Evolutionary conservation across 2,329 filamentous ascomycete species (phyloP), one percentile per base, ranked within the genome.

Genomic region (Camptophora hylomeconis): DNA sequence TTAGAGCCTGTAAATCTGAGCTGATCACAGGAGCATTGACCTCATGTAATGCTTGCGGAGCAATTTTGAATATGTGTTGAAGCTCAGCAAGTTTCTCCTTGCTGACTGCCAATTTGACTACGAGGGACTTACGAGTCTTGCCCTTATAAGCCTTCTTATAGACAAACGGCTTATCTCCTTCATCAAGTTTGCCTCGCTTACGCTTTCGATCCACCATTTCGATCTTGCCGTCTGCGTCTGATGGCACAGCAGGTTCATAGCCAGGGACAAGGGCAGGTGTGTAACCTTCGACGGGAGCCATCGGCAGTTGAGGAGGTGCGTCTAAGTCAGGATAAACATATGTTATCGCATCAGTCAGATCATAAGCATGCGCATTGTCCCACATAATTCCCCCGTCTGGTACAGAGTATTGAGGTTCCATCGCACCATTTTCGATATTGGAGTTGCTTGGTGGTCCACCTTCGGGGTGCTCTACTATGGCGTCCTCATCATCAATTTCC

Each of bases 241-340:
- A 24, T 8, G 25, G 24, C 12, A 31, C 29, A 15, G 33, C 36
- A 11, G 35, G 28, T 17, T 24, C 33, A 26, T 36, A 32, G 6
- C 33, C 39, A 4, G 30, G 23, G 9, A 31, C 26, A 11, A 27
- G 15, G 3, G 20, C 20, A 10, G 30, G 20, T 31, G 31, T 27
- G 17, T 38, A 30, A 26, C 40, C 36, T 26, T 45, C 38, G 4
- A 30, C 16, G 4, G 32, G 26, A 6, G 19, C 22, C 3, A 34
- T 20, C 8, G 33, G 13, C 17, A 32, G 26, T 13, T 17, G 29
- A 7, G 41, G 40, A n/a, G n/a, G n/a, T n/a, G n/a, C n/a, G n/a
- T n/a, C n/a, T n/a, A n/a, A n/a, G 27, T 50, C 47, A 6, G 48
- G 42, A 30, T 50, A 50, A 30, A 50, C 49, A 22, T 50, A 53